Conservation (phyloP, 164 flowering plant species). For the Hamamelis virginiana region DNA sequence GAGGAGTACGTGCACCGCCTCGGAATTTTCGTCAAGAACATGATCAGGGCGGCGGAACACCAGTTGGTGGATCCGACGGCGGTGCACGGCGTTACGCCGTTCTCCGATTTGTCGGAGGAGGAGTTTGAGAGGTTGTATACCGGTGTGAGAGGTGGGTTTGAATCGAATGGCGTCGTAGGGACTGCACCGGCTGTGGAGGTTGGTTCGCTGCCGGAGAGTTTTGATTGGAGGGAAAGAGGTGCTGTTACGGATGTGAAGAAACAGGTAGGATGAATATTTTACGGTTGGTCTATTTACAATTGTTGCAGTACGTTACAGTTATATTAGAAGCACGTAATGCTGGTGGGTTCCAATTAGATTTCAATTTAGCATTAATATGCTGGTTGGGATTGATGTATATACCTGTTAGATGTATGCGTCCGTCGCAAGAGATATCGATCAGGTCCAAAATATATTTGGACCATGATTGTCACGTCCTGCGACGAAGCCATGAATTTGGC, state of each 20-base stretch:
- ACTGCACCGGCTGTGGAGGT: conserved; percentile 32
- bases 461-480: no score
- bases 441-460: no score
- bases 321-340: no score
- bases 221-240: conserved; percentile 91
- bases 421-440: no score
- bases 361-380: no score
- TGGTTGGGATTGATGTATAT: no score
- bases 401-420: no score
- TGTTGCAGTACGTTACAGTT: no score
- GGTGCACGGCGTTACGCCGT: conserved; percentile 75
- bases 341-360: no score
- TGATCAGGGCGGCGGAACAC: conserved; percentile 70
- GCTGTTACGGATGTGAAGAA: conserved; percentile 82
- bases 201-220: conserved; percentile 56
- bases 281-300: no score
- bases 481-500: no score
- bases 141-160: conserved; percentile 38
- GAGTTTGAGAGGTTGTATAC: conserved; percentile 66
- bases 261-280: conserved; percentile 44
- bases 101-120: conserved; percentile 69
- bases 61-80: conserved; percentile 82
- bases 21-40: conserved; percentile 57
- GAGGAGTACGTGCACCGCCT: conserved; percentile 77
- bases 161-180: background rate